Base-by-base conservation (phyloP, 2,329 filamentous ascomycete species). In the Lecanicillium sp. region DNA sequence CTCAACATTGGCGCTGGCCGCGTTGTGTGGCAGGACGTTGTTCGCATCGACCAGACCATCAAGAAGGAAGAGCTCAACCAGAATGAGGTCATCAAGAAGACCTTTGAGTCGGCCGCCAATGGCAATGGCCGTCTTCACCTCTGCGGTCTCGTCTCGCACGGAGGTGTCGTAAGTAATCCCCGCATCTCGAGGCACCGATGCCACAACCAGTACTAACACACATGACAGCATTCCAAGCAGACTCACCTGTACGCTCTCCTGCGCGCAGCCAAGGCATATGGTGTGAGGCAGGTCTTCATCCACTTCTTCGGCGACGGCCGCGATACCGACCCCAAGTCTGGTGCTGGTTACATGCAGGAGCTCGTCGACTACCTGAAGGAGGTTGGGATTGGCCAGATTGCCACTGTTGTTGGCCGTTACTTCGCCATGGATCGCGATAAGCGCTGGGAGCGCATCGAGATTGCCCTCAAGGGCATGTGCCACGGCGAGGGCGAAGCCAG, bases 401-500 rank as follows among this genome's bases (percentile, higher is more conserved):
- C 87, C 22, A 96, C 92, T 28, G 77, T 97, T 34, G 90, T 97
- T 44, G 92, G 92, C 44, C 81, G 90, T 52, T 98, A 97, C 80
- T 98, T 86, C 64, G 87, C 88, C 65, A 98, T 98, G 92, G 92
- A 98, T 72, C 89, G 92, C 52, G 92, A 98, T 65, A 97, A 97
- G 87, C 81, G 92, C 62, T 98, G 92, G 92, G 92, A 98, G 59
- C 79, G 92, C 59, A 74, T 95, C 50, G 87, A 96, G 71, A 55
- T 95, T 51, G 92, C 84, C 50, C 71, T 98, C 60, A 90, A 92
- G 68, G 92, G 87, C 44, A 60, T 98, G 53, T 69, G 95, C 33
- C 70, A 77, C 11, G 90, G 92, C 44, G 87, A 96, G 63, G 92
- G 92, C 43, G 88, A 96, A 64, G 77, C 81, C 44, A 85, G 79